Evolutionary conservation across 495 filamentous ascomycete genomes (phyloP).

Genomic region (Tuber umbilicatum): DNA sequence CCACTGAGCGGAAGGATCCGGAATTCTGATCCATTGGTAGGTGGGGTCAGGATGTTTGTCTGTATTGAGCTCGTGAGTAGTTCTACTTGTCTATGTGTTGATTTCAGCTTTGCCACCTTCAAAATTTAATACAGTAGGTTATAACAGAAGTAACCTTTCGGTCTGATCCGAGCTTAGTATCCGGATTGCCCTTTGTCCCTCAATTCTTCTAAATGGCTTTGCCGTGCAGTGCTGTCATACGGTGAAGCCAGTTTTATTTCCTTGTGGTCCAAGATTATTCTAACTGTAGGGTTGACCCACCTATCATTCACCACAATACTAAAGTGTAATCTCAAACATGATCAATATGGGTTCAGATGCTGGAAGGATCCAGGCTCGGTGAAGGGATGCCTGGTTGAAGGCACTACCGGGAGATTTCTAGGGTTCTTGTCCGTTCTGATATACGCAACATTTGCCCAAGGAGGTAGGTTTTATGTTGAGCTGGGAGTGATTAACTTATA

Average conservation of each 20-base stretch:
- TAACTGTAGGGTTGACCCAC: constrained; percentile 62
- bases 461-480: constrained; percentile 36
- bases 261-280: constrained; percentile 67
- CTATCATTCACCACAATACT: constrained; percentile 61
- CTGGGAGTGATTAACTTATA: not conserved
- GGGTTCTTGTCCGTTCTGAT: constrained; percentile 49
- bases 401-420: constrained; percentile 47
- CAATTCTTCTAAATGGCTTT: constrained; percentile 61
- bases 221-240: constrained; percentile 60
- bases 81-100: not conserved
- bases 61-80: not conserved
- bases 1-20: not conserved
- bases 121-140: no score
- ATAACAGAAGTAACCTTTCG: constrained; percentile 52
- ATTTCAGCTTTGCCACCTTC: not conserved
- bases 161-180: constrained; percentile 58
- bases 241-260: constrained; percentile 72
- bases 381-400: constrained; percentile 49
- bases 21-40: constrained; percentile 41
- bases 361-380: constrained; percentile 67
- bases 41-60: not conserved
- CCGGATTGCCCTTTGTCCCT: constrained; percentile 68
- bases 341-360: constrained; percentile 64
- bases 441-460: constrained; percentile 48
- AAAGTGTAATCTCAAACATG: constrained; percentile 59